A percentile compares a stretch with the other conserved stretches of the same genome.
phyloP scores from a whole-genome alignment of 2,329 filamentous ascomycete species.

The Fusarium sambucinum region DNA sequence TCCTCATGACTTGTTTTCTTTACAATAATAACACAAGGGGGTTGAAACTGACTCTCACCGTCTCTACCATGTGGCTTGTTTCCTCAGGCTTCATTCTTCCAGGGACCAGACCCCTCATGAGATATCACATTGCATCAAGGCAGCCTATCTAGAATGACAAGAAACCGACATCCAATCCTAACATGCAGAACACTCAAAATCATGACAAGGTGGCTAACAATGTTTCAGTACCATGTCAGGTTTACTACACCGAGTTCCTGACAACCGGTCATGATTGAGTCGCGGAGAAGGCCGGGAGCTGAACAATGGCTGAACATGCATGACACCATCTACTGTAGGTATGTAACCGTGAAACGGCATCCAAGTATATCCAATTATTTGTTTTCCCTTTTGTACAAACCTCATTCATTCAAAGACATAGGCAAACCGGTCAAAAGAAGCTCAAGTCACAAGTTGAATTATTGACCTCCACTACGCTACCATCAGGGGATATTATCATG shows the following conservation, averaged over 20 bases:
- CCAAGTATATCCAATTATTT: not conserved
- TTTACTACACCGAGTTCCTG: not conserved
- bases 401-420: not conserved
- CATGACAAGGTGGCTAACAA: not conserved
- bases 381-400: not conserved
- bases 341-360: not conserved
- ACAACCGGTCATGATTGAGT: not conserved
- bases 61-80: not conserved
- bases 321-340: not conserved
- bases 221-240: not conserved
- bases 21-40: not conserved
- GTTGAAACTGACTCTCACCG: not conserved
- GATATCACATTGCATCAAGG: constrained; percentile 9
- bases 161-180: not conserved
- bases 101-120: constrained; percentile 20
- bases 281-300: constrained; percentile 28
- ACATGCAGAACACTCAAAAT: not conserved
- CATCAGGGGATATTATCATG: constrained; percentile 35
- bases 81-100: not conserved
- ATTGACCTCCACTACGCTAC: constrained; percentile 32
- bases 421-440: not conserved
- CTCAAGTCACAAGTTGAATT: constrained; percentile 29
- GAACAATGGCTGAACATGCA: not conserved
- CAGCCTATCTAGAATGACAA: not conserved
- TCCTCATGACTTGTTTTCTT: not conserved